Conservation (phyloP, 2,329 filamentous ascomycete species). For the Aspergillus transmontanensis region DNA sequence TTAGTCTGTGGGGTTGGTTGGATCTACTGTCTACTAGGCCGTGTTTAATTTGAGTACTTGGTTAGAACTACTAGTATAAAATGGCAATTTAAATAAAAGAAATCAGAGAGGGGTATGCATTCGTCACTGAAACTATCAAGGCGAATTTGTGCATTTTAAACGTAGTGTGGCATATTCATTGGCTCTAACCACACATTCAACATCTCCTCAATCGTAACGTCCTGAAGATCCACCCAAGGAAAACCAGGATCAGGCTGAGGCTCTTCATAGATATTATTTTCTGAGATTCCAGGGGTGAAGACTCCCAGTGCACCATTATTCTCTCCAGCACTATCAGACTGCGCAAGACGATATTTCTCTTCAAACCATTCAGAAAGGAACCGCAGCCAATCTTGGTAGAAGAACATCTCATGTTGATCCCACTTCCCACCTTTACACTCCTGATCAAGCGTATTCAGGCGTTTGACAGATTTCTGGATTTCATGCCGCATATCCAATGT, state of each 20-base stretch:
- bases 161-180: not conserved
- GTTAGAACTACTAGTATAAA: not conserved
- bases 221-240: slow-evolving; percentile 4
- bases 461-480: slow-evolving; percentile 3
- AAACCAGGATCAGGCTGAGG: slow-evolving; percentile 4
- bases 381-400: not conserved
- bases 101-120: not conserved
- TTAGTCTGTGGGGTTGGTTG: not conserved
- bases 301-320: not conserved
- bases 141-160: not conserved
- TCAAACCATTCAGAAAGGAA: not conserved
- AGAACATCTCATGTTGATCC: not conserved
- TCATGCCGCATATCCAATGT: slow-evolving; percentile 6
- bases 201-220: slow-evolving; percentile 5
- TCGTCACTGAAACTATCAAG: not conserved
- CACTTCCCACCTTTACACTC: not conserved
- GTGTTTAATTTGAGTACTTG: not conserved
- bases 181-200: slow-evolving; percentile 2
- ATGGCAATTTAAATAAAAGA: not conserved
- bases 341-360: not conserved
- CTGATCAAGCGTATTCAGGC: slow-evolving; percentile 1
- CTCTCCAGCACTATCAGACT: not conserved
- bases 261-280: not conserved
- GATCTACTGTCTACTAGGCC: not conserved
- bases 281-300: not conserved